These are phyloP conservation scores for Ettlia oleoabundans DNA, from an alignment of 139 green algal genomes.

Conservation along the genomic window DNA sequence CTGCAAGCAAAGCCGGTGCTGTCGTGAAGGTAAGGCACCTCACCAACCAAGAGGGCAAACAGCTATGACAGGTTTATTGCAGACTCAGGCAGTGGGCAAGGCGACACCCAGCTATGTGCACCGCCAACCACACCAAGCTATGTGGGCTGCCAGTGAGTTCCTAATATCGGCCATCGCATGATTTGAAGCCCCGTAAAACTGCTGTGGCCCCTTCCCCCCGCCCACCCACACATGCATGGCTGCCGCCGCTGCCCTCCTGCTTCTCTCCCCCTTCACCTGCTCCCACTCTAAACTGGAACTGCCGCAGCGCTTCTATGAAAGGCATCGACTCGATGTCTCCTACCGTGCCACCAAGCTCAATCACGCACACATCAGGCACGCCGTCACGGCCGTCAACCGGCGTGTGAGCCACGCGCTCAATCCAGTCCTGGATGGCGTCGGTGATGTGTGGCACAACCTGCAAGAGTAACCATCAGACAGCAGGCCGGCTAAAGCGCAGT, in stretches of 20 bases:
- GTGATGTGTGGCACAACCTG: slow-evolving; percentile 99
- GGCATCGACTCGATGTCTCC: slow-evolving; percentile 99
- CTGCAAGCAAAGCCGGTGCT: too few species aligned
- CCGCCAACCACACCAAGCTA: too few species aligned
- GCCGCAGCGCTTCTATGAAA: slow-evolving; percentile 93
- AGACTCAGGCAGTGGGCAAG: too few species aligned
- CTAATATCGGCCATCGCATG: too few species aligned
- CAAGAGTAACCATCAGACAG: too few species aligned
- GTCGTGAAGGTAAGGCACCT: too few species aligned
- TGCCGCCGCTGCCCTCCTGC: neutral
- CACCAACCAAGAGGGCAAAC: too few species aligned
- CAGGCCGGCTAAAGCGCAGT: too few species aligned
- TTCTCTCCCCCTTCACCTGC: slow-evolving; percentile 15
- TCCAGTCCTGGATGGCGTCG: slow-evolving; percentile 98
- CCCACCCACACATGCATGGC: neutral
- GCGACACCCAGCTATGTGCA: too few species aligned
- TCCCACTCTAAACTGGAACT: slow-evolving; percentile 90
- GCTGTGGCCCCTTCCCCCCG: neutral
- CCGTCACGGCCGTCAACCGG: slow-evolving; percentile 87
- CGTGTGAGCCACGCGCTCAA: slow-evolving; percentile 92
- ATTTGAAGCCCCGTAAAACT: too few species aligned
- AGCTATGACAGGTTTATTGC: too few species aligned
- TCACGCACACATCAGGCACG: slow-evolving; percentile 94
- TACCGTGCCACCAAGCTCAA: slow-evolving; percentile 98
- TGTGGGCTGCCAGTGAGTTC: too few species aligned